Evolutionary conservation across 208 protist species (phyloP).

Genomic region (Trypanosomatidae sp.): DNA sequence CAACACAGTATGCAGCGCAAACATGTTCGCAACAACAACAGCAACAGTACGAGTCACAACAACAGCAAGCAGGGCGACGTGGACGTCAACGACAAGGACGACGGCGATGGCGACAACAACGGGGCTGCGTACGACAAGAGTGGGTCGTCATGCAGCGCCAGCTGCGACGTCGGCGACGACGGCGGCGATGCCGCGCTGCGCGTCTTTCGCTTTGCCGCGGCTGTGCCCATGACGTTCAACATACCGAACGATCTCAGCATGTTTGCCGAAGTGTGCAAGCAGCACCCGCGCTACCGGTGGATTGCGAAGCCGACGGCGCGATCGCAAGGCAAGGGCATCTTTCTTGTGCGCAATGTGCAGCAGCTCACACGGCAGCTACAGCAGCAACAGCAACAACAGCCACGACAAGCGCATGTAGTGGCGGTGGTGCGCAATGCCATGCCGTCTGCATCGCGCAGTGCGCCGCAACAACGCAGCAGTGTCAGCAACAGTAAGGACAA

Average conservation of each 20-base stretch:
- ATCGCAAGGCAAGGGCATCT: conserved; percentile 95
- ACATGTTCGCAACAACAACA: too few relatives aligned
- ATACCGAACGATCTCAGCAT: conserved; percentile 89
- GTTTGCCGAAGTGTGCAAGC: conserved; percentile 93
- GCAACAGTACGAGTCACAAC: neutral
- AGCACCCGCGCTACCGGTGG: conserved; percentile 70
- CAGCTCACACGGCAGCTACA: conserved; percentile 77
- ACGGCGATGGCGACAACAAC: neutral
- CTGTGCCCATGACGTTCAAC: conserved; percentile 89
- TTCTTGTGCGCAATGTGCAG: conserved; percentile 88
- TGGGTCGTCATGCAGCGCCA: neutral
- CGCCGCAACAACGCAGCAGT: too few relatives aligned
- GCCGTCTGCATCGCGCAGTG: neutral
- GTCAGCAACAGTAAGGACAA: neutral
- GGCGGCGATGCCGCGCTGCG: neutral
- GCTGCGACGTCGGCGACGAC: conserved; percentile 1
- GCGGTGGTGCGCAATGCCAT: conserved; percentile 3
- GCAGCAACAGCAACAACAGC: conserved; percentile 30
- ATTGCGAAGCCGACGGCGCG: conserved; percentile 93
- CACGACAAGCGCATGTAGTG: conserved; percentile 2
- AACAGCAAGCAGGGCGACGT: neutral
- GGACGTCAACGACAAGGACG: neutral
- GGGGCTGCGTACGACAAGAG: neutral
- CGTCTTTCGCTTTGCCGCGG: conserved; percentile 49
- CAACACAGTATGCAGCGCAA: too few relatives aligned